Evolutionary conservation across 768 basidiomycete genomes (phyloP).

Genomic region (Tylopilus intermedius): DNA sequence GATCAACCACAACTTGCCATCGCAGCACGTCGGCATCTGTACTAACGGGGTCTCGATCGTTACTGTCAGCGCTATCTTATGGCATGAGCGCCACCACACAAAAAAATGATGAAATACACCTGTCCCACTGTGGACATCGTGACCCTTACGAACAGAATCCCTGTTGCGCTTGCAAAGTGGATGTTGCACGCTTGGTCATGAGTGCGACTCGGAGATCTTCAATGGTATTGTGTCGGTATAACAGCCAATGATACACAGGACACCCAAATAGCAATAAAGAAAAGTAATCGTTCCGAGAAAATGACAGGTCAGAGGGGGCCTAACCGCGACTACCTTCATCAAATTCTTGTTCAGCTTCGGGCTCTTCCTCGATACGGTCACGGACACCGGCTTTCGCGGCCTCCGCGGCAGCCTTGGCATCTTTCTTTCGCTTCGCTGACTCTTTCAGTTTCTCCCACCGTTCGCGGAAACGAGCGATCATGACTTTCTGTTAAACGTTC

Average conservation of each 20-base stretch:
- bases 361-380: conserved; percentile 67
- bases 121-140: not conserved
- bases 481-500: conserved; percentile 56
- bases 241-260: conserved; percentile 8
- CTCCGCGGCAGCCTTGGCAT: conserved; percentile 54
- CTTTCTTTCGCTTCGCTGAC: conserved; percentile 80
- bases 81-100: not conserved
- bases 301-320: not conserved
- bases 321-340: conserved; percentile 24
- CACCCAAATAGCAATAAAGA: conserved; percentile 4
- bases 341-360: conserved; percentile 59
- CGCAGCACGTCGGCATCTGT: not conserved
- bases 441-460: conserved; percentile 90
- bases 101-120: too few species aligned
- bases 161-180: not conserved
- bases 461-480: conserved; percentile 79
- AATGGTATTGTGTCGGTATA: conserved; percentile 3
- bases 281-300: not conserved
- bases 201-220: not conserved
- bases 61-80: not conserved
- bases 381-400: conserved; percentile 42
- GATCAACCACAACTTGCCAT: not conserved
- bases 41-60: not conserved
- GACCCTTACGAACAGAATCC: not conserved
- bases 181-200: not conserved